phyloP scores from a whole-genome alignment of 2,329 filamentous ascomycete genomes.

The Purpureocillium lavendulum region DNA sequence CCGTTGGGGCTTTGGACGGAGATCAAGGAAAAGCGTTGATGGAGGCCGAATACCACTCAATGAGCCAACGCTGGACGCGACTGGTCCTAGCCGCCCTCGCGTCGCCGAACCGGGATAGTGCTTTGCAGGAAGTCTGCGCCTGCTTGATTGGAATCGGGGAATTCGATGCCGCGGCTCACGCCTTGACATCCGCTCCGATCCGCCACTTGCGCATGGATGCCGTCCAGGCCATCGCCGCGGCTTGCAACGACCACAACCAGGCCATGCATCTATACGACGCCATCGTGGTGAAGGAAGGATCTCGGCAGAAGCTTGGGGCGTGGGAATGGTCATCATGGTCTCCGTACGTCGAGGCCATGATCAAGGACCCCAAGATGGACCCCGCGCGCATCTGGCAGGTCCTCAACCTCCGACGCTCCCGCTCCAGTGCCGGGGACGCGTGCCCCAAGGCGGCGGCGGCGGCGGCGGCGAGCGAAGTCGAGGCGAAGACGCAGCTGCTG shows the following conservation, averaged over 20 bases:
- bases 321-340: constrained; percentile 26
- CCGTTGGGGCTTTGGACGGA: constrained; percentile 3
- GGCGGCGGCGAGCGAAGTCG: constrained; percentile 3
- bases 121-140: constrained; percentile 8
- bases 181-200: constrained; percentile 5
- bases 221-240: constrained; percentile 9
- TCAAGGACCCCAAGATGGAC: constrained; percentile 19
- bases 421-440: not conserved
- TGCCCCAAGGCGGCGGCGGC: not conserved
- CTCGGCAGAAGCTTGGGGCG: constrained; percentile 1
- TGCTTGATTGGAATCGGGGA: constrained; percentile 9
- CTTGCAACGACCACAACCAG: constrained; percentile 14
- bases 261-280: constrained; percentile 16
- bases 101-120: not conserved
- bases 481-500: constrained; percentile 18
- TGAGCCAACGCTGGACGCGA: constrained; percentile 11
- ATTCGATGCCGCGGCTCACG: constrained; percentile 5
- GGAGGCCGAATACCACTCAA: constrained; percentile 5
- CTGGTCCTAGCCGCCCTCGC: constrained; percentile 8
- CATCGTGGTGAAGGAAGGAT: constrained; percentile 3
- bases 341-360: constrained; percentile 20
- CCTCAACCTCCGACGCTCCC: constrained; percentile 11
- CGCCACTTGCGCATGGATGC: constrained; percentile 4
- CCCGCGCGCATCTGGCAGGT: constrained; percentile 17
- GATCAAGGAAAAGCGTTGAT: constrained; percentile 4